Conservation (phyloP, 371 early-diverging fungal genomes). For the Thermomucor indicae-seudaticae region DNA sequence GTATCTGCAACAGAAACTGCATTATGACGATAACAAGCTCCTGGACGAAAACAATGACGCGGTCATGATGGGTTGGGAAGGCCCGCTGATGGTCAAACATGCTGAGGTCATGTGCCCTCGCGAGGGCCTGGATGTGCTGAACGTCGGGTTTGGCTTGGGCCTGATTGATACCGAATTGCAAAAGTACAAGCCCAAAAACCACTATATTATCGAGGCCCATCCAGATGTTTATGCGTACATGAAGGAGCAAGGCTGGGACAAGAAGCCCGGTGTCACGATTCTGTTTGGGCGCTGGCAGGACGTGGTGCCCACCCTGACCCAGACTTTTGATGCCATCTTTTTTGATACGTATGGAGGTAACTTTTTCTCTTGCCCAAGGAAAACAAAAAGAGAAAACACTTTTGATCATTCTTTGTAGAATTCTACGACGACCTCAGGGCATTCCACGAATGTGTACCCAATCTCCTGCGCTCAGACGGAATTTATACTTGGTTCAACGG, state of each 20-base stretch:
- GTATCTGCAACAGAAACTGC: constrained; percentile 72
- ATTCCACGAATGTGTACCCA: constrained; percentile 83
- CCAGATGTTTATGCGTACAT: constrained; percentile 93
- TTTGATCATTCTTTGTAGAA: constrained; percentile 43
- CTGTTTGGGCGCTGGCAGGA: constrained; percentile 95
- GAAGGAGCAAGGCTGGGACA: constrained; percentile 81
- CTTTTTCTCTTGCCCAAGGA: not conserved
- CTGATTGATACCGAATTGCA: constrained; percentile 85
- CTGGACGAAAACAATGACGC: constrained; percentile 88
- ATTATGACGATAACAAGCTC: constrained; percentile 72
- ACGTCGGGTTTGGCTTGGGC: constrained; percentile 93
- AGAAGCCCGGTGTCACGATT: constrained; percentile 79
- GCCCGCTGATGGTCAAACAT: constrained; percentile 89
- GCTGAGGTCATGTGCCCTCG: constrained; percentile 75
- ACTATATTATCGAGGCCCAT: constrained; percentile 96
- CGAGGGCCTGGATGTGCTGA: constrained; percentile 68
- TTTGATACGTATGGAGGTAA: constrained; percentile 88
- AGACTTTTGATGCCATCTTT: constrained; percentile 82
- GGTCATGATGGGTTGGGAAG: constrained; percentile 98
- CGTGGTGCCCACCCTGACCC: constrained; percentile 68
- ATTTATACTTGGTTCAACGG: constrained; percentile 95
- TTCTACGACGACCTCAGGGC: constrained; percentile 85
- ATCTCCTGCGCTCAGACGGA: constrained; percentile 72
- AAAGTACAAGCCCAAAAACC: constrained; percentile 62
- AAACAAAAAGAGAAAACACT: not conserved